phyloP scores from a whole-genome alignment of 768 basidiomycete genomes.

The Pleurotus sapidus region DNA sequence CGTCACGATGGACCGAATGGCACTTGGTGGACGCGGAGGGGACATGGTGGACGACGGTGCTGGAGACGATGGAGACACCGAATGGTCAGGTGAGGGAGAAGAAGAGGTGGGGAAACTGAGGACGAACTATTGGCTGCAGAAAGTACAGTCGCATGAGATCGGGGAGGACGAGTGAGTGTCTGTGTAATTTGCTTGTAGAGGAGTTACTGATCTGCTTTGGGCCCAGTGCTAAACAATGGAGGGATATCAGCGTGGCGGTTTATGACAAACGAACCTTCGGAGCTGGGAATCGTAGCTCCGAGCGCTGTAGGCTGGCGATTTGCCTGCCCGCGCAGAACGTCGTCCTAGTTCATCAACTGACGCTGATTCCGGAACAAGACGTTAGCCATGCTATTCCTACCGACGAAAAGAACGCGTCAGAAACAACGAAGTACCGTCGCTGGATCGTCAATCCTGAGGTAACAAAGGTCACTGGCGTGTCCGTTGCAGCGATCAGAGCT shows the following conservation, averaged over 20 bases:
- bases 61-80: background rate
- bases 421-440: too few relatives aligned
- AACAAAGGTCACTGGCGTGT: constrained; percentile 34
- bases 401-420: too few relatives aligned
- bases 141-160: constrained; percentile 47
- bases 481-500: constrained; percentile 55
- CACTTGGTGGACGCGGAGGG: constrained; percentile 48
- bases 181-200: constrained; percentile 5
- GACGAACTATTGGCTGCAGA: constrained; percentile 73
- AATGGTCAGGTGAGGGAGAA: background rate
- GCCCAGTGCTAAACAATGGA: constrained; percentile 38
- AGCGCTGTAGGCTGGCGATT: constrained; percentile 53
- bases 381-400: too few relatives aligned
- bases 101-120: background rate
- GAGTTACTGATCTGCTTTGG: constrained; percentile 7
- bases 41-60: constrained; percentile 24
- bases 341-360: constrained; percentile 47
- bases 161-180: constrained; percentile 47
- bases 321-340: constrained; percentile 47
- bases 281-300: constrained; percentile 38
- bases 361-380: constrained; percentile 15
- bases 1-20: constrained; percentile 67
- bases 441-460: too few relatives aligned
- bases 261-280: constrained; percentile 57
- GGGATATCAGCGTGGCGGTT: constrained; percentile 48